Evolutionary conservation across 768 basidiomycete species (phyloP), one percentile per base, ranked within the genome.

Genomic region (Boletus barrowsii): DNA sequence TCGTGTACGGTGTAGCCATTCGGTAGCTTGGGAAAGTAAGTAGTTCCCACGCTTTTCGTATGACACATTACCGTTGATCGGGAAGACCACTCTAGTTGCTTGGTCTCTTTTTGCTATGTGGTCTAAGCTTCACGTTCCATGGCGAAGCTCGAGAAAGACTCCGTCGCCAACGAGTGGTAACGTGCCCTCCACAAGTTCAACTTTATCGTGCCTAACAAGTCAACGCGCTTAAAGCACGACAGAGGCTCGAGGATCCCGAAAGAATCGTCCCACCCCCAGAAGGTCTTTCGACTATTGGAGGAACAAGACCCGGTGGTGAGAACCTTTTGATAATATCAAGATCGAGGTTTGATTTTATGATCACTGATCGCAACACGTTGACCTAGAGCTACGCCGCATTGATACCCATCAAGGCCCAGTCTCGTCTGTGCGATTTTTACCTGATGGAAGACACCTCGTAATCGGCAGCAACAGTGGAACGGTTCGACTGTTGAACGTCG

Each of bases 361-460:
- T 45, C 40, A 17, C 42, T 47, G 15, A 53, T 42, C 43, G 18
- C 3, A 15, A 24, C 2, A 29, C 24, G 10, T 35, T 29, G 17
- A 18, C 54, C 22, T 13, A 64, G 62, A 49, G 42, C 47, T 41
- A 18, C 42, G 40, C 9, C 26, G 2, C 13, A 42, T 59, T 32
- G 42, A 33, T 41, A 30, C 42, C 36, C 46, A 53, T 30, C 43
- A 17, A 0, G 51, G 55, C 0, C 9, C 40, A 7, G 44, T 57
- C 43, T 57, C 42, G 15, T 55, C 51, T 5, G 44, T 64, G 7
- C 49, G 45, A 10, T 64, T 61, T 24, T 47, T 54, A 39, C 49
- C 51, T 17, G 55, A 63, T 2, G 57, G 46, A 32, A 44, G 49
- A 2, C 41, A 57, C 10, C 18, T 66, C 24, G 10, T 58, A 13